These are phyloP conservation scores for Neurospora sublineolata DNA, from an alignment of 495 filamentous ascomycete genomes.

Conservation along the genomic window DNA sequence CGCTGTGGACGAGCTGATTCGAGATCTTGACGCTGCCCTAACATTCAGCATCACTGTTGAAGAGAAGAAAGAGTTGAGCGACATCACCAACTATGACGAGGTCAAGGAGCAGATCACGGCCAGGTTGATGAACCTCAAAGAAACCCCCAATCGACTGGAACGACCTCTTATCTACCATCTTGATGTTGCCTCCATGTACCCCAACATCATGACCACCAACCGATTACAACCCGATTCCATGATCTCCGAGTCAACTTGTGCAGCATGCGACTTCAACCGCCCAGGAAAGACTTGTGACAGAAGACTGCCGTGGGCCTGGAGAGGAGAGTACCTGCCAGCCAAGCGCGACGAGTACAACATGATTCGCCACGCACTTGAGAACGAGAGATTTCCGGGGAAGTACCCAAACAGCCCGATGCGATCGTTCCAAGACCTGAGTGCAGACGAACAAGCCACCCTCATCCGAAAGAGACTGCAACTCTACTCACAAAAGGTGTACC, in stretches of 20 bases:
- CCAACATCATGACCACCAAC: conserved; percentile 99
- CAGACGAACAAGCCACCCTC: conserved; percentile 71
- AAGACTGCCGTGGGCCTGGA: conserved; percentile 92
- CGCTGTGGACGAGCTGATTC: conserved; percentile 78
- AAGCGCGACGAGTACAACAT: conserved; percentile 99
- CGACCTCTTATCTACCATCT: conserved; percentile 92
- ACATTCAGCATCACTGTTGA: conserved; percentile 88
- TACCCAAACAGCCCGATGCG: conserved; percentile 56
- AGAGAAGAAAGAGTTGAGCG: conserved; percentile 85
- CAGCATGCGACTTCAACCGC: conserved; percentile 95
- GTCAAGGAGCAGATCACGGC: conserved; percentile 74
- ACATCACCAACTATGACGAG: conserved; percentile 87
- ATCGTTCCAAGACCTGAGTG: conserved; percentile 67
- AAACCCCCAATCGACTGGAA: conserved; percentile 70
- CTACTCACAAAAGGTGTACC: conserved; percentile 98
- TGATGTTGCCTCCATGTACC: conserved; percentile 98
- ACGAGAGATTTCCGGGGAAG: conserved; percentile 77
- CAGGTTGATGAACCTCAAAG: conserved; percentile 60
- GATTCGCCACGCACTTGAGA: conserved; percentile 87
- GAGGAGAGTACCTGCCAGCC: conserved; percentile 92
- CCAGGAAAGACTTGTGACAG: conserved; percentile 96
- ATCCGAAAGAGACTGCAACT: conserved; percentile 81
- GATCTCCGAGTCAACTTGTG: conserved; percentile 91
- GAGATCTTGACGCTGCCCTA: conserved; percentile 81
- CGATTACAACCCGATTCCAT: conserved; percentile 95